Evolutionary conservation across 352 stramenopile genomes (phyloP).

Genomic region (Ochromonadaceae sp.): DNA sequence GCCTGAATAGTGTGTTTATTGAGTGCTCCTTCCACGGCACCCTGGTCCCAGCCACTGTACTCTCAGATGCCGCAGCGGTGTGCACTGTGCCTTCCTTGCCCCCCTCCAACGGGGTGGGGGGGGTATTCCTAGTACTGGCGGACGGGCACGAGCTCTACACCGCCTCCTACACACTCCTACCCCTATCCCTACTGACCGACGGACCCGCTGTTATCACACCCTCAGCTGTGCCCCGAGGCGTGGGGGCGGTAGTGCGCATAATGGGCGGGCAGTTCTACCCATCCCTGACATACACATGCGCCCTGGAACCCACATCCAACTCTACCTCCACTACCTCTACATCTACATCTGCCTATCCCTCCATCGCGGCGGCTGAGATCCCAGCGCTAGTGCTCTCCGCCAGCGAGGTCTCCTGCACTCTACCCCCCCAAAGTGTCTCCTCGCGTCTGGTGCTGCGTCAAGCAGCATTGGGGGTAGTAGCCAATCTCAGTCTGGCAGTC

Average conservation of each 20-base stretch:
- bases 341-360: too few species aligned
- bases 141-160: background rate
- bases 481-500: too few species aligned
- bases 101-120: background rate
- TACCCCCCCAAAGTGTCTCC: too few species aligned
- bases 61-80: background rate
- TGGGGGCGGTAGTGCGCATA: conserved; percentile 10
- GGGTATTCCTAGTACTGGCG: background rate
- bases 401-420: too few species aligned
- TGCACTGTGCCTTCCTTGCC: background rate
- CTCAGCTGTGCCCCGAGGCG: background rate
- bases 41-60: background rate
- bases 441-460: too few species aligned
- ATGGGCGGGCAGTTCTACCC: conserved; percentile 36
- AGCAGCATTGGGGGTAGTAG: too few species aligned
- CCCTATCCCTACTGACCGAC: background rate
- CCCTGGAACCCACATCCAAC: too few species aligned
- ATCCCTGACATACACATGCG: conserved; percentile 22
- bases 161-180: background rate
- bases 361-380: too few species aligned
- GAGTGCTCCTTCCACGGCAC: background rate
- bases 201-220: background rate
- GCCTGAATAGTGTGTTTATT: too few species aligned
- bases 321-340: too few species aligned
- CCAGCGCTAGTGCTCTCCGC: too few species aligned